Conservation (phyloP, 345 rosid species). For the Gossypium herbaceum region DNA sequence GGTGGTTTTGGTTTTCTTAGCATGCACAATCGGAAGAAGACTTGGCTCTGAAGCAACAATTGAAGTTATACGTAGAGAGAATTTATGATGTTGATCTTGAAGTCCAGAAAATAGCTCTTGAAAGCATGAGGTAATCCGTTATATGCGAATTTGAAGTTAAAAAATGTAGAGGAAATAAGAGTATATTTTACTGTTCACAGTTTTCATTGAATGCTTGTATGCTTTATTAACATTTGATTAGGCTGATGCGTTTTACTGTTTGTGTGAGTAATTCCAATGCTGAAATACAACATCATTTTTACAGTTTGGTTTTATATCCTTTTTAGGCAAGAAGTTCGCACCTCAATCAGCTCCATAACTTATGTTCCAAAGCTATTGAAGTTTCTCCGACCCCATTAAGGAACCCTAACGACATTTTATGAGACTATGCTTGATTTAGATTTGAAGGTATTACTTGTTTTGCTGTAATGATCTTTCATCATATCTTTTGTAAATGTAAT, state of each 20-base stretch:
- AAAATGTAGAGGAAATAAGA: background rate
- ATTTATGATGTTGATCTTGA: slow-evolving; percentile 86
- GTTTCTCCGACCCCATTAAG: slow-evolving; percentile 98
- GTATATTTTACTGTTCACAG: background rate
- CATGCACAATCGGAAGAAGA: slow-evolving; percentile 85
- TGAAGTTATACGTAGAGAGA: slow-evolving; percentile 92
- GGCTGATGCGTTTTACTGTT: background rate
- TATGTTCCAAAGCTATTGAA: slow-evolving; percentile 97
- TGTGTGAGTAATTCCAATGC: background rate
- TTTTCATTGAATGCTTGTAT: too few species aligned
- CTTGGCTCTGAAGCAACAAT: slow-evolving; percentile 79
- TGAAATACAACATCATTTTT: background rate
- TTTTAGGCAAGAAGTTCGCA: slow-evolving; percentile 83
- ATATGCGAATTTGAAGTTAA: background rate
- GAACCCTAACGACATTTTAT: slow-evolving; percentile 65
- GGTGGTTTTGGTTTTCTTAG: background rate
- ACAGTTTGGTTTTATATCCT: background rate
- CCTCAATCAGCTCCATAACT: slow-evolving; percentile 95
- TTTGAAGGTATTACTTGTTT: slow-evolving; percentile 48
- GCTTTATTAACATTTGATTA: background rate
- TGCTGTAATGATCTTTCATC: background rate
- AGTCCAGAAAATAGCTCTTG: slow-evolving; percentile 86
- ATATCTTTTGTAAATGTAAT: background rate
- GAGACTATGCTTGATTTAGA: slow-evolving; percentile 62
- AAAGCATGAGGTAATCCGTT: slow-evolving; percentile 76